These are phyloP conservation scores for Fonsecaea erecta DNA, from an alignment of 2,329 filamentous ascomycete species.

Conservation along the genomic window DNA sequence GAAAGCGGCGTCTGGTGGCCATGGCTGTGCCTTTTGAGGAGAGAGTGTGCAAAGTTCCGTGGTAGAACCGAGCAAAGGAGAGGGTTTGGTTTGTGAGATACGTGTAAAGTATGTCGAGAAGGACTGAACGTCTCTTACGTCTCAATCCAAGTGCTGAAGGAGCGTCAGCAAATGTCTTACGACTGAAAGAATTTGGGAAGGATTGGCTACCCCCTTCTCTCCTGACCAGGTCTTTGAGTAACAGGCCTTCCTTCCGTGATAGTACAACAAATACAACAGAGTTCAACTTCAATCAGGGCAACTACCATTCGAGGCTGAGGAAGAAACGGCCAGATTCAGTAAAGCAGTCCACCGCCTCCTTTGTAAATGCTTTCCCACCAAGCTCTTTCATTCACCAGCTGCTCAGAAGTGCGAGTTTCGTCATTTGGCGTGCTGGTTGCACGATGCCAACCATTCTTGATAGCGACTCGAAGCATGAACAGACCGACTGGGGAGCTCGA, in stretches of 20 bases:
- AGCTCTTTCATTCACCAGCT: too few species aligned
- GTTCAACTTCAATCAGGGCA: not conserved
- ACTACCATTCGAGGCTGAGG: not conserved
- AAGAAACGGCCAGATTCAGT: not conserved
- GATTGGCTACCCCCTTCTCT: not conserved
- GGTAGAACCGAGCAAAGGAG: not conserved
- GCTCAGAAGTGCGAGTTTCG: too few species aligned
- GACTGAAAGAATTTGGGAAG: not conserved
- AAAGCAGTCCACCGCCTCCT: not conserved
- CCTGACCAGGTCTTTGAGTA: not conserved
- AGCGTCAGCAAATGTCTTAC: not conserved
- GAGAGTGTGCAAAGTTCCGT: not conserved
- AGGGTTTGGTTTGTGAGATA: not conserved
- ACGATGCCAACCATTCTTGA: not conserved
- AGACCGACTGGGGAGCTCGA: not conserved
- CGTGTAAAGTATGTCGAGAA: not conserved
- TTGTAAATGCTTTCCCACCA: too few species aligned
- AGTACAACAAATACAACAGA: not conserved
- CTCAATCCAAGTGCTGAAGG: not conserved
- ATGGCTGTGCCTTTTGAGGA: not conserved
- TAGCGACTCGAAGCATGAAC: not conserved
- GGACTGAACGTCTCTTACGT: not conserved
- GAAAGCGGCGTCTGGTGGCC: not conserved
- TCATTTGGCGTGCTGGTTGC: too few species aligned
- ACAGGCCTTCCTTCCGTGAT: not conserved